Conservation (phyloP, 208 protist genomes). For the Trypanosomatidae sp. region DNA sequence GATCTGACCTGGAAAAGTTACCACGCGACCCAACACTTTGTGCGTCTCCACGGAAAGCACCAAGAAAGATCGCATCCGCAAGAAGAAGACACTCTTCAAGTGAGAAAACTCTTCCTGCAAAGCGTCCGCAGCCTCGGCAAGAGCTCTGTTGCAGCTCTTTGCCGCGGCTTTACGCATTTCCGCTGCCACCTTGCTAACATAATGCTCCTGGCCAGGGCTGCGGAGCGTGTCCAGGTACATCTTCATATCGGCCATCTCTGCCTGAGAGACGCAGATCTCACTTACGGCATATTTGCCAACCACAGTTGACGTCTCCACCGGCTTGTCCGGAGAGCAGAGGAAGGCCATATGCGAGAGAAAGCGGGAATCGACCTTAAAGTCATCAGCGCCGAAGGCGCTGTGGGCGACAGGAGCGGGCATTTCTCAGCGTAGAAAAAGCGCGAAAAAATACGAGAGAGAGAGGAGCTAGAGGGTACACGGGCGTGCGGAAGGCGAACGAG, state of each 20-base stretch:
- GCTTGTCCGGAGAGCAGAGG: constrained; percentile 40
- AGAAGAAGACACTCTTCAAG: constrained; percentile 45
- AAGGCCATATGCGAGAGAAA: constrained; percentile 32
- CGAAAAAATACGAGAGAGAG: not conserved
- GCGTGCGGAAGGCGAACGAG: not conserved
- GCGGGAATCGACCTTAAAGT: constrained; percentile 34
- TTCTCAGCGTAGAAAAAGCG: not conserved
- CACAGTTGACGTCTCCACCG: constrained; percentile 31
- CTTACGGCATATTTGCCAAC: constrained; percentile 44
- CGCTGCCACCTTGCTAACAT: constrained; percentile 31
- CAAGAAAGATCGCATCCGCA: constrained; percentile 39
- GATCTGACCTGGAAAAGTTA: constrained; percentile 45
- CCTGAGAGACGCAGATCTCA: constrained; percentile 53
- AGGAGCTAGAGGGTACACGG: not conserved
- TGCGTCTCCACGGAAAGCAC: constrained; percentile 36
- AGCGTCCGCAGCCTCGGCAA: constrained; percentile 24
- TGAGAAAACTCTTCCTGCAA: constrained; percentile 44
- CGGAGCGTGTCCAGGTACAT: constrained; percentile 33
- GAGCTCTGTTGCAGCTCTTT: constrained; percentile 15
- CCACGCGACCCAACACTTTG: constrained; percentile 32
- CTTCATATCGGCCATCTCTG: constrained; percentile 31
- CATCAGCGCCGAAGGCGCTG: constrained; percentile 33
- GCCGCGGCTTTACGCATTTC: constrained; percentile 22
- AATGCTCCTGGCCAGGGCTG: constrained; percentile 27
- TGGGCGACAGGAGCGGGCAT: constrained; percentile 16